Evolutionary conservation across 192 early-diverging fungal species (phyloP).

Genomic region (Linnemannia hyalina): DNA sequence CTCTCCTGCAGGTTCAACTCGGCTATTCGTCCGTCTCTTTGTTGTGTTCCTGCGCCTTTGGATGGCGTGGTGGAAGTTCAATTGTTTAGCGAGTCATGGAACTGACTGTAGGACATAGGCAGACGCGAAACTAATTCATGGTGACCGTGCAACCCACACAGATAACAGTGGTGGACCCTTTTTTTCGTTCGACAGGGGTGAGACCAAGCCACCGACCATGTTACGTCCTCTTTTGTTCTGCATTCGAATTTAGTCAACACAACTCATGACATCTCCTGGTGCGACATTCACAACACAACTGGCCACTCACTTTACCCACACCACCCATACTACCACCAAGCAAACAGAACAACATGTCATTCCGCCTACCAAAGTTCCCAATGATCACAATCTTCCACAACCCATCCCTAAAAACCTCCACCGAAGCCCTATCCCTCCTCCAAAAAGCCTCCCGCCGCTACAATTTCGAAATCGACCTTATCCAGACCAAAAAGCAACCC

Average conservation of each 20-base stretch:
- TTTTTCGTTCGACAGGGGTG: too few relatives aligned
- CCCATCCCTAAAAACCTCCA: constrained; percentile 13
- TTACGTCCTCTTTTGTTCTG: neutral
- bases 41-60: neutral
- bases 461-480: constrained; percentile 30
- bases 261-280: neutral
- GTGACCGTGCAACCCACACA: too few relatives aligned
- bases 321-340: neutral
- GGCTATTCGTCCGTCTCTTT: neutral
- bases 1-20: neutral
- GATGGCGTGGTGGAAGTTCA: neutral
- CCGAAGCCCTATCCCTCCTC: constrained; percentile 27
- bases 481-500: constrained; percentile 23
- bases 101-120: too few relatives aligned
- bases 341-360: constrained; percentile 9
- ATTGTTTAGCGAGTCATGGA: neutral
- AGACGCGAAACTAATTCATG: too few relatives aligned
- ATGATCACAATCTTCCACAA: constrained; percentile 49
- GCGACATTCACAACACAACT: neutral
- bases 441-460: constrained; percentile 7
- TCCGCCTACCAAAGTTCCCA: constrained; percentile 31
- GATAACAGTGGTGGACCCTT: too few relatives aligned
- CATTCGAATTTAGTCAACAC: neutral
- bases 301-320: neutral
- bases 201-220: neutral